A percentile compares a stretch with the other conserved stretches of the same genome.
Conservation (phyloP, 75 land plant genomes). For the Adiantum capillusveneris region DNA sequence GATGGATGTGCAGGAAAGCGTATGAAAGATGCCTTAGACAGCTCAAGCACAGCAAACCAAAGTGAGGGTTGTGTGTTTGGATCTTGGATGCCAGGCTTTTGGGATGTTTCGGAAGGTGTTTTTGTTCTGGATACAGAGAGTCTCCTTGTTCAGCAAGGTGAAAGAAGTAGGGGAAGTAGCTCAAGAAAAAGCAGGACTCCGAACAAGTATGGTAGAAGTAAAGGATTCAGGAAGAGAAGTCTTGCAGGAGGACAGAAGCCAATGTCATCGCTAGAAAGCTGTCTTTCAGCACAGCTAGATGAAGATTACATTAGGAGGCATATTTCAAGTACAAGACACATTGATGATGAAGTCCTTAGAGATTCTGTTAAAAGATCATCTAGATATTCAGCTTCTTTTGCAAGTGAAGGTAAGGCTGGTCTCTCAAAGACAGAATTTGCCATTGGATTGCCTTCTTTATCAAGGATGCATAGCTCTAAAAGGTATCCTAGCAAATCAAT, state of each 20-base stretch:
- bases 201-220: slow-evolving; percentile 14
- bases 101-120: slow-evolving; percentile 6
- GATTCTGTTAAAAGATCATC: neutral
- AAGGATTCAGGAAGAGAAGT: slow-evolving; percentile 11
- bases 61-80: slow-evolving; percentile 1
- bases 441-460: neutral
- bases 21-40: slow-evolving; percentile 7
- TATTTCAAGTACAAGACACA: neutral
- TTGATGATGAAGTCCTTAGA: neutral
- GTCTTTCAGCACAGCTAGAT: slow-evolving; percentile 48
- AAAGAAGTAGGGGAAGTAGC: neutral
- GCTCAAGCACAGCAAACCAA: neutral
- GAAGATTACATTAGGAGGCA: slow-evolving; percentile 21
- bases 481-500: too few relatives aligned
- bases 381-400: neutral
- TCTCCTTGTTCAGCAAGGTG: slow-evolving; percentile 8
- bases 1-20: slow-evolving; percentile 7
- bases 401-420: slow-evolving; percentile 5
- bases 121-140: slow-evolving; percentile 13
- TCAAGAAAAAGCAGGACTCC: slow-evolving; percentile 9
- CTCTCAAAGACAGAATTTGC: neutral
- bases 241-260: slow-evolving; percentile 30
- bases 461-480: too few relatives aligned
- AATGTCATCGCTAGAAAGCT: slow-evolving; percentile 53
- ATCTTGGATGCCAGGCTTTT: slow-evolving; percentile 9